Evolutionary conservation across 345 rosid genomes (phyloP).

Genomic region (Gossypium stocksii): DNA sequence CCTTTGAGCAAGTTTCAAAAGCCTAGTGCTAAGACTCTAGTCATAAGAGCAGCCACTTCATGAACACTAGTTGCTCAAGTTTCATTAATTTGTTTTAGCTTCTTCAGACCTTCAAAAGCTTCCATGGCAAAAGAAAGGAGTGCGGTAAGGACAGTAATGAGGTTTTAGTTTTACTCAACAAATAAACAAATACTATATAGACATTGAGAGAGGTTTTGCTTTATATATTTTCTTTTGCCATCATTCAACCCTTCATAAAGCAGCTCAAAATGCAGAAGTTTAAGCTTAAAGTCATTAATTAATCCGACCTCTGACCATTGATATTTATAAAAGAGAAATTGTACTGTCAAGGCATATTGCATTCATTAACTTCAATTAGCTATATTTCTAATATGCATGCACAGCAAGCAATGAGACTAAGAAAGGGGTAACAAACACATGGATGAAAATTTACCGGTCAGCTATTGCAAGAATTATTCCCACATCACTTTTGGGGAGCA

Average conservation of each 20-base stretch:
- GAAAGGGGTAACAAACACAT: slow-evolving; percentile 15
- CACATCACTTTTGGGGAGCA: slow-evolving; percentile 72
- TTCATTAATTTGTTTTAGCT: slow-evolving; percentile 3
- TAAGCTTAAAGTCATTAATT: neutral
- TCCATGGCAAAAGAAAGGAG: neutral
- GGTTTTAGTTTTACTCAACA: neutral
- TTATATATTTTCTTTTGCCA: neutral
- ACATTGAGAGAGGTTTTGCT: neutral
- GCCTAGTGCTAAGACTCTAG: neutral
- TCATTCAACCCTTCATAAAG: neutral
- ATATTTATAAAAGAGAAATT: neutral
- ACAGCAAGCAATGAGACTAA: neutral
- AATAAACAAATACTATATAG: neutral
- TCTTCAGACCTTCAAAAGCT: neutral
- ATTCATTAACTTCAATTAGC: neutral
- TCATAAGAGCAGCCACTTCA: neutral
- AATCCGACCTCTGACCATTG: neutral
- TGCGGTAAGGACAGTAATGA: neutral
- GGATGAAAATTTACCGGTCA: slow-evolving; percentile 59
- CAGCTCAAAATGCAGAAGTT: neutral
- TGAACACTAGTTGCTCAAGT: neutral
- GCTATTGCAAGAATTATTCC: slow-evolving; percentile 87
- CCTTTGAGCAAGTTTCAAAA: neutral
- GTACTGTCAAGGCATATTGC: neutral
- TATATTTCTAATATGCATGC: slow-evolving; percentile 7